Evolutionary conservation across 805 yeast genomes (phyloP).

Genomic region (Zygosaccharomyces siamensis): DNA sequence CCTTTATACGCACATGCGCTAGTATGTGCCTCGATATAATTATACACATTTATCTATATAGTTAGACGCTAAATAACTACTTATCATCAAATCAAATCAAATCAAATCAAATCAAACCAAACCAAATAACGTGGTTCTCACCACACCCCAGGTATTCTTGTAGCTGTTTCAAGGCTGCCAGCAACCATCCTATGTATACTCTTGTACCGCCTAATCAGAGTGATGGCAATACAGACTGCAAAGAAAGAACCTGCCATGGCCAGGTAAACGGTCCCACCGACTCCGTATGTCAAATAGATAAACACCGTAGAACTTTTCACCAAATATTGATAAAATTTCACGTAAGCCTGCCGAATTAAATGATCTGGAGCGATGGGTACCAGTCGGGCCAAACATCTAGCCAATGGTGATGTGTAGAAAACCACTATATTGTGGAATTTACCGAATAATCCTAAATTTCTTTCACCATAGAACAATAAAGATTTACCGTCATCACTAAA

Average conservation of each 20-base stretch:
- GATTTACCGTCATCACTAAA: slow-evolving; percentile 31
- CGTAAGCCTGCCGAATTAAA: slow-evolving; percentile 4
- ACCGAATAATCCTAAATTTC: slow-evolving; percentile 23
- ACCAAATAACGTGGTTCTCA: neutral
- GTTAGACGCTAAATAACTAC: neutral
- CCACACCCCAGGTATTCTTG: slow-evolving; percentile 14
- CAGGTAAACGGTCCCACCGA: slow-evolving; percentile 29
- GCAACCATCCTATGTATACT: slow-evolving; percentile 21
- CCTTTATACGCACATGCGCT: no score
- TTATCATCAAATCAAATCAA: neutral
- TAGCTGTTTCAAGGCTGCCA: slow-evolving; percentile 15
- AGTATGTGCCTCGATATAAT: neutral
- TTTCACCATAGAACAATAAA: slow-evolving; percentile 13
- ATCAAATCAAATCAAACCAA: neutral
- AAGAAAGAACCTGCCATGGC: slow-evolving; percentile 32
- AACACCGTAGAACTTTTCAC: slow-evolving; percentile 23
- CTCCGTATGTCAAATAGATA: slow-evolving; percentile 26
- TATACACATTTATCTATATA: neutral
- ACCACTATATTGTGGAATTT: slow-evolving; percentile 33
- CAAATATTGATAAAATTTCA: slow-evolving; percentile 13
- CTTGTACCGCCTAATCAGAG: slow-evolving; percentile 27
- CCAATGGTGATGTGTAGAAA: slow-evolving; percentile 24
- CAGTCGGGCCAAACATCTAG: slow-evolving; percentile 10
- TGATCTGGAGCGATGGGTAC: slow-evolving; percentile 3
- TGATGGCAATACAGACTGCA: slow-evolving; percentile 26